A percentile compares a stretch with the other conserved stretches of the same genome.
Evolutionary conservation across 805 yeast genomes (phyloP).

Genomic region (Ogataea paradorogensis): DNA sequence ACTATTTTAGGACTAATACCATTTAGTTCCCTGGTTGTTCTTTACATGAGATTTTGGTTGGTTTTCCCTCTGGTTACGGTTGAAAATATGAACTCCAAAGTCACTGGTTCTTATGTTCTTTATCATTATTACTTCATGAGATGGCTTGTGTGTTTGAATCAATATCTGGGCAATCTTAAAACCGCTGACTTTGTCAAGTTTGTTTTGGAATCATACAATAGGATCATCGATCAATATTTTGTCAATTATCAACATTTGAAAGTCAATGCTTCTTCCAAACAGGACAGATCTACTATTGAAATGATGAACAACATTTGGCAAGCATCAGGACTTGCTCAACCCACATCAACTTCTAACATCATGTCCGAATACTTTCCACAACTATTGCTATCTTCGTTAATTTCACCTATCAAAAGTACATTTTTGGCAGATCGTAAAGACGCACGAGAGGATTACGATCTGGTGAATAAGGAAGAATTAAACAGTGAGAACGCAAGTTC

Average conservation of each 20-base stretch:
- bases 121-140: slow-evolving; percentile 43
- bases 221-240: slow-evolving; percentile 15
- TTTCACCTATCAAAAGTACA: slow-evolving; percentile 13
- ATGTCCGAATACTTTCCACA: slow-evolving; percentile 11
- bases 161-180: slow-evolving; percentile 15
- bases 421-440: slow-evolving; percentile 7
- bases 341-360: not conserved
- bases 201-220: slow-evolving; percentile 13
- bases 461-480: slow-evolving; percentile 39
- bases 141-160: slow-evolving; percentile 48
- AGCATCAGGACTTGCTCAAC: slow-evolving; percentile 1
- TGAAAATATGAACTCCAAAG: slow-evolving; percentile 22
- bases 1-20: slow-evolving; percentile 52
- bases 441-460: slow-evolving; percentile 41
- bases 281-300: slow-evolving; percentile 5
- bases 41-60: slow-evolving; percentile 58
- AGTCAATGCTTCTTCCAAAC: slow-evolving; percentile 3
- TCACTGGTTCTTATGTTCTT: slow-evolving; percentile 54
- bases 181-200: slow-evolving; percentile 9
- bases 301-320: slow-evolving; percentile 14
- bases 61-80: slow-evolving; percentile 41
- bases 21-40: slow-evolving; percentile 46
- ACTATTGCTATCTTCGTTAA: slow-evolving; percentile 16
- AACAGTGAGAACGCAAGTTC: slow-evolving; percentile 10
- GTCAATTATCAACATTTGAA: slow-evolving; percentile 11